phyloP scores from a whole-genome alignment of 495 filamentous ascomycete genomes.

The Talaromyces proteolyticus region DNA sequence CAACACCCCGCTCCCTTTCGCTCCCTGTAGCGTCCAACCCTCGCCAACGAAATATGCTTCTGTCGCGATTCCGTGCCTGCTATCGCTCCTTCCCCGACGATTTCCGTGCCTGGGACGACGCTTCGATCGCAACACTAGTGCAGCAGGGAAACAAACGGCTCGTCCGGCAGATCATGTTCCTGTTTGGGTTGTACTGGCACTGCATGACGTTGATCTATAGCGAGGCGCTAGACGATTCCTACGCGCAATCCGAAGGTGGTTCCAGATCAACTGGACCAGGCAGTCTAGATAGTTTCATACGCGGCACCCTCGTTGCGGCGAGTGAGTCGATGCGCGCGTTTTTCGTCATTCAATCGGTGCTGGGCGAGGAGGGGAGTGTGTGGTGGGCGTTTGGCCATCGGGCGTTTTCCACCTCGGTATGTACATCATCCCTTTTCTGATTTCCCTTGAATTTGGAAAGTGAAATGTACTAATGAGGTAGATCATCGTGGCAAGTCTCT shows the following conservation, averaged over 20 bases:
- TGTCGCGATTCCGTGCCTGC: constrained; percentile 54
- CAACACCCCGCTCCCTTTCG: constrained; percentile 58
- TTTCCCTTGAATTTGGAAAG: constrained; percentile 12
- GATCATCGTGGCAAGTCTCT: constrained; percentile 18
- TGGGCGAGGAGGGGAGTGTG: constrained; percentile 59
- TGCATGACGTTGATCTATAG: constrained; percentile 66
- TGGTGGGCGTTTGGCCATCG: constrained; percentile 77
- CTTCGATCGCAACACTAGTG: constrained; percentile 41
- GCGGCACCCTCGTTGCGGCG: constrained; percentile 62
- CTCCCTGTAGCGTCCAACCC: constrained; percentile 55
- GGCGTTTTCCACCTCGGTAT: constrained; percentile 62
- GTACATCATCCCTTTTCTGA: constrained; percentile 23
- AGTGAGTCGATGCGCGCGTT: constrained; percentile 57
- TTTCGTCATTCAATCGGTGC: constrained; percentile 57
- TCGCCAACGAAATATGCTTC: constrained; percentile 53
- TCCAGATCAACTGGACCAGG: not conserved
- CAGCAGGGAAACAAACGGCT: constrained; percentile 44
- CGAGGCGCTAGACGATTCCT: constrained; percentile 44
- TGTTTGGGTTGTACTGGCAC: constrained; percentile 67
- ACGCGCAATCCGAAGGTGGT: not conserved
- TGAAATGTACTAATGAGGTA: constrained; percentile 7
- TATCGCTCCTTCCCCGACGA: constrained; percentile 57
- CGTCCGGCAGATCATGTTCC: constrained; percentile 61
- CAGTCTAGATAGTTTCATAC: constrained; percentile 41
- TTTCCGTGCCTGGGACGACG: constrained; percentile 55